Conservation (phyloP, 441 rosid species). For the Euphorbia celastroides region DNA sequence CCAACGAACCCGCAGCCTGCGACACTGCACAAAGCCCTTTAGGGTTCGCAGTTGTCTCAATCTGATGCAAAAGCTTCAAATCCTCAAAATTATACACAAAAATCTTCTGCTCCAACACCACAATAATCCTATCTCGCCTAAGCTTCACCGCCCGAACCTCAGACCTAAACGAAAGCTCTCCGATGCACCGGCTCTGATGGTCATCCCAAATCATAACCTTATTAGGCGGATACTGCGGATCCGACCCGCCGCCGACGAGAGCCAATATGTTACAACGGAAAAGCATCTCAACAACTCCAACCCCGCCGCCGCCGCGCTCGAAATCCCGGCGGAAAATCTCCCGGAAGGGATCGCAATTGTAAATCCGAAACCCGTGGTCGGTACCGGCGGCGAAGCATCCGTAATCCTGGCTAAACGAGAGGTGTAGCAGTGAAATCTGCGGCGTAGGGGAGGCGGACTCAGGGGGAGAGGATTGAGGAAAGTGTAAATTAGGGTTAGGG, state of each 20-base stretch:
- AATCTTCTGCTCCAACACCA: conserved; percentile 77
- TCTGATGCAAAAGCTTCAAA: conserved; percentile 76
- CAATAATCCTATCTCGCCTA: conserved; percentile 73
- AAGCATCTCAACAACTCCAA: conserved; percentile 85
- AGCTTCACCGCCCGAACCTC: conserved; percentile 80
- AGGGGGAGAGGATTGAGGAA: conserved; percentile 15
- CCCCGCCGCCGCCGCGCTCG: conserved; percentile 49
- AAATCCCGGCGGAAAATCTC: conserved; percentile 90
- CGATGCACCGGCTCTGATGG: conserved; percentile 81
- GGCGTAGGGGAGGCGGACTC: conserved; percentile 19
- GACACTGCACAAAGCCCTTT: conserved; percentile 93
- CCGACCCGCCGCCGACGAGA: conserved; percentile 79
- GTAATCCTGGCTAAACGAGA: conserved; percentile 60
- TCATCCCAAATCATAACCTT: conserved; percentile 98
- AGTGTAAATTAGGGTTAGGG: conserved; percentile 22
- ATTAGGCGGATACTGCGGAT: conserved; percentile 66
- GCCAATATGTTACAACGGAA: conserved; percentile 85
- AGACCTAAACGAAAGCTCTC: conserved; percentile 81
- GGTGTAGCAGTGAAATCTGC: conserved; percentile 32
- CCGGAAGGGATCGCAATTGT: conserved; percentile 89
- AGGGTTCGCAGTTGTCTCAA: conserved; percentile 81
- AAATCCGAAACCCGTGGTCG: conserved; percentile 79
- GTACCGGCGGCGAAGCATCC: conserved; percentile 86
- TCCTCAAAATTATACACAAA: conserved; percentile 80
- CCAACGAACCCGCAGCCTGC: conserved; percentile 66